Evolutionary conservation across 75 land plant species (phyloP).

Genomic region (Pseudotsuga menziesii): DNA sequence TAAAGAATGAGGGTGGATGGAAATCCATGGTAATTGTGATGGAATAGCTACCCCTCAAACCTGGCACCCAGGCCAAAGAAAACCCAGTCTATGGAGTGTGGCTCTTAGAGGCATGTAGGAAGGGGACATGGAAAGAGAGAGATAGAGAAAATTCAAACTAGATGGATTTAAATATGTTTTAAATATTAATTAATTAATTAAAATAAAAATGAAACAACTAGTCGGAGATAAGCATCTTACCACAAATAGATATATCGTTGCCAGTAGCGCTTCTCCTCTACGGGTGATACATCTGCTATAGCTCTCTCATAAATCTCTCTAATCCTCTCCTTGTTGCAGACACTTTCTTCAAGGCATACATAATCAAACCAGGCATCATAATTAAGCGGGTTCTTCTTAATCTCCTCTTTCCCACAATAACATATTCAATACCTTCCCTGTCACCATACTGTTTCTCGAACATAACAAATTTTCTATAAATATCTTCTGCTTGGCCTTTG

Average conservation of each 20-base stretch:
- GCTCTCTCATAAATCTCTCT: slow-evolving; percentile 92
- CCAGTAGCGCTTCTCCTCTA: slow-evolving; percentile 97
- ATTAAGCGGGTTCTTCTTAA: slow-evolving; percentile 79
- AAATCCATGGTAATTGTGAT: too few species aligned
- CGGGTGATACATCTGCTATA: slow-evolving; percentile 95
- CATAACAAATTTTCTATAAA: slow-evolving; percentile 80
- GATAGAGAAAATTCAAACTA: too few species aligned
- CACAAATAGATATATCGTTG: slow-evolving; percentile 92
- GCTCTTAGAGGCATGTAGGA: too few species aligned
- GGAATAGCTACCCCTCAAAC: too few species aligned
- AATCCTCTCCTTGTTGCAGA: slow-evolving; percentile 66
- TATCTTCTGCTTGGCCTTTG: slow-evolving; percentile 81
- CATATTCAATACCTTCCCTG: slow-evolving; percentile 92
- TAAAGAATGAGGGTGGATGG: too few species aligned
- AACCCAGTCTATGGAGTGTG: not conserved
- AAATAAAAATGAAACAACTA: not conserved
- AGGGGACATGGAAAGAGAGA: too few species aligned
- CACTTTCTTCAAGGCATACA: slow-evolving; percentile 85
- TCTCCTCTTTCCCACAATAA: slow-evolving; percentile 88
- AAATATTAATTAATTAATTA: not conserved
- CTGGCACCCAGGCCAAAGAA: not conserved
- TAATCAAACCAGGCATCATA: slow-evolving; percentile 98
- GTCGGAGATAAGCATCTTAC: slow-evolving; percentile 30
- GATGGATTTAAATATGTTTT: not conserved
- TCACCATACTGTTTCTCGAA: slow-evolving; percentile 97